A percentile compares a stretch with the other conserved stretches of the same genome.
phyloP scores from a whole-genome alignment of 192 early-diverging fungal species.

The Backusella macrospora region DNA sequence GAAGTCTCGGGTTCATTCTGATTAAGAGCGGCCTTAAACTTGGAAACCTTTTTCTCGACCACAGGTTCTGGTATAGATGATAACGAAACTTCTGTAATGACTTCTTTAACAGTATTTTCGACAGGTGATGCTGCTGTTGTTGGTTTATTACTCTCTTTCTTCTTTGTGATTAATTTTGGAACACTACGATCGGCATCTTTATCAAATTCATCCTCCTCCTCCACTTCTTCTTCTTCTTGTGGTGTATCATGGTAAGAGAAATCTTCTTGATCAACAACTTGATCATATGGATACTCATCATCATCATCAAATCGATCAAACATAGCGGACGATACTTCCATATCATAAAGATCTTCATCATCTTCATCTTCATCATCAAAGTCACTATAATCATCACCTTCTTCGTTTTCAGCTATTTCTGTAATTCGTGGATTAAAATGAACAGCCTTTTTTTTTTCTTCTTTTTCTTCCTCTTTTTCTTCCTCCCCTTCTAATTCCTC shows the following conservation, averaged over 20 bases:
- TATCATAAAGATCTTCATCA: constrained; percentile 52
- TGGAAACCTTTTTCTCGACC: background rate
- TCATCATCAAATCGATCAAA: constrained; percentile 45
- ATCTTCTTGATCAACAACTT: constrained; percentile 36
- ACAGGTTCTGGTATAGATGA: background rate
- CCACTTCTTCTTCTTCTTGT: constrained; percentile 9
- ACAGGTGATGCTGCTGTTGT: no score
- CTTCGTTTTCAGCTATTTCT: constrained; percentile 43
- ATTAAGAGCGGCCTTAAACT: background rate
- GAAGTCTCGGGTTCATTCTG: background rate
- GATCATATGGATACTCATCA: constrained; percentile 46
- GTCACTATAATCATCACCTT: constrained; percentile 40
- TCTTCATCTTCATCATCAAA: constrained; percentile 44
- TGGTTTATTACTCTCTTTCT: background rate
- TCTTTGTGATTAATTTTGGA: constrained; percentile 12
- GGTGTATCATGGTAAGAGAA: constrained; percentile 29
- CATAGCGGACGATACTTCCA: constrained; percentile 34
- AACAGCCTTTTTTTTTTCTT: background rate
- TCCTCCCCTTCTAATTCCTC: constrained; percentile 45
- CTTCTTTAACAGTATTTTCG: background rate
- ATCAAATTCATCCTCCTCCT: constrained; percentile 9
- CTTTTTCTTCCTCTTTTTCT: constrained; percentile 44
- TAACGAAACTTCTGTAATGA: background rate
- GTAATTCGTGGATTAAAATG: constrained; percentile 33
- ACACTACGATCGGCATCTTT: constrained; percentile 12